Conservation (phyloP, 768 basidiomycete species). For the Lentinula lateritia region DNA sequence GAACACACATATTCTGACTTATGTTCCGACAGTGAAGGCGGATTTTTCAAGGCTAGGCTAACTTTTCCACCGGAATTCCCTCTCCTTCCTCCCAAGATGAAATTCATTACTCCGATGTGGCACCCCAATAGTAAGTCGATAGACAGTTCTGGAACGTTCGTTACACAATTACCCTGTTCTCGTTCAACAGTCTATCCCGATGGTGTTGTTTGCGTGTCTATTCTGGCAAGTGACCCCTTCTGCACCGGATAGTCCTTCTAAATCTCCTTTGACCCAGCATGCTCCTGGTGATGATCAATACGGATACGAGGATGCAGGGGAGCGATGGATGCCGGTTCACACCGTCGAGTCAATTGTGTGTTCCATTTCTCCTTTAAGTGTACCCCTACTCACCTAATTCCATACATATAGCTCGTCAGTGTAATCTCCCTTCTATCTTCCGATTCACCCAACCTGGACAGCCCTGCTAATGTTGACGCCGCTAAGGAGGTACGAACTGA, state of each 20-base stretch:
- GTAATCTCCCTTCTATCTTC: conserved; percentile 95
- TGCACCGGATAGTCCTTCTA: background rate
- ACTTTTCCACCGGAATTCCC: conserved; percentile 91
- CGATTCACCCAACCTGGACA: conserved; percentile 86
- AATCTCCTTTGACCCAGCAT: conserved; percentile 49
- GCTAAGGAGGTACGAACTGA: conserved; percentile 81
- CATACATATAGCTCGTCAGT: conserved; percentile 68
- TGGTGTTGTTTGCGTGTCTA: conserved; percentile 94
- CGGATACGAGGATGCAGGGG: conserved; percentile 94
- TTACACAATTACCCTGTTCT: background rate
- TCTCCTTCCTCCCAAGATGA: conserved; percentile 90
- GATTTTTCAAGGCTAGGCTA: conserved; percentile 88
- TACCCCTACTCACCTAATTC: conserved; percentile 6
- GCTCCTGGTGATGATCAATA: conserved; percentile 95
- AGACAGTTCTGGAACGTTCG: background rate
- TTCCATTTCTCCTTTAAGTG: conserved; percentile 5
- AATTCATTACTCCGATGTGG: conserved; percentile 92
- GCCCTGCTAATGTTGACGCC: conserved; percentile 95
- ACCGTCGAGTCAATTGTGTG: conserved; percentile 92
- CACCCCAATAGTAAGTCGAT: conserved; percentile 89
- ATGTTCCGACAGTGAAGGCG: conserved; percentile 69
- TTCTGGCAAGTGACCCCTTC: conserved; percentile 52
- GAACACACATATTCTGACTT: conserved; percentile 12
- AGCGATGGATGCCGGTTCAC: conserved; percentile 97
- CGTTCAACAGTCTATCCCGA: conserved; percentile 76